Conservation (phyloP, 176 grass and related monocot species). For the Carex cristatella region DNA sequence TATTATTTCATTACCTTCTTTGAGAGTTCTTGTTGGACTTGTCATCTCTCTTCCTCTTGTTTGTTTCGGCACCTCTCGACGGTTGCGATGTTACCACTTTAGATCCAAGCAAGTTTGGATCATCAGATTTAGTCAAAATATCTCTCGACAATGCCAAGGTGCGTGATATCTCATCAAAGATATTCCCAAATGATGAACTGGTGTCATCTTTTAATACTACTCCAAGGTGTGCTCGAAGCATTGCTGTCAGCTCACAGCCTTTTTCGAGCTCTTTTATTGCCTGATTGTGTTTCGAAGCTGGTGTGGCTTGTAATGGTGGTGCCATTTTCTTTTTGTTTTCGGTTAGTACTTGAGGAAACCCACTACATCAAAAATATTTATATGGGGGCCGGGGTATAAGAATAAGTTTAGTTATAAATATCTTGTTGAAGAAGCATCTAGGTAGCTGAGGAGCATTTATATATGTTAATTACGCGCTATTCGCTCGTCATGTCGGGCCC, state of each 20-base stretch:
- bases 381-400: not conserved
- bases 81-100: not conserved
- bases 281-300: not conserved
- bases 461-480: not conserved
- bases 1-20: constrained; percentile 5
- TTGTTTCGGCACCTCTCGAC: not conserved
- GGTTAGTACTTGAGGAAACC: not conserved
- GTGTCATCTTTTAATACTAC: not conserved
- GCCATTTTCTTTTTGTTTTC: not conserved
- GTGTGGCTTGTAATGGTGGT: not conserved
- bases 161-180: constrained; percentile 14
- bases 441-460: not conserved
- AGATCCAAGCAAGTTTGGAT: not conserved
- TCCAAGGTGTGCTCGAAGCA: not conserved
- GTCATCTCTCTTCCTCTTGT: constrained; percentile 14
- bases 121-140: not conserved
- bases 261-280: constrained; percentile 16
- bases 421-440: constrained; percentile 9
- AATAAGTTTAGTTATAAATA: not conserved
- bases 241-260: not conserved
- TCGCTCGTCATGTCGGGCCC: not conserved
- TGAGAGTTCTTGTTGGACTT: not conserved
- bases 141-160: not conserved
- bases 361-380: not conserved
- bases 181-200: not conserved